These are phyloP conservation scores for Funneliformis geosporum DNA, from an alignment of 192 early-diverging fungal genomes.

Conservation along the genomic window DNA sequence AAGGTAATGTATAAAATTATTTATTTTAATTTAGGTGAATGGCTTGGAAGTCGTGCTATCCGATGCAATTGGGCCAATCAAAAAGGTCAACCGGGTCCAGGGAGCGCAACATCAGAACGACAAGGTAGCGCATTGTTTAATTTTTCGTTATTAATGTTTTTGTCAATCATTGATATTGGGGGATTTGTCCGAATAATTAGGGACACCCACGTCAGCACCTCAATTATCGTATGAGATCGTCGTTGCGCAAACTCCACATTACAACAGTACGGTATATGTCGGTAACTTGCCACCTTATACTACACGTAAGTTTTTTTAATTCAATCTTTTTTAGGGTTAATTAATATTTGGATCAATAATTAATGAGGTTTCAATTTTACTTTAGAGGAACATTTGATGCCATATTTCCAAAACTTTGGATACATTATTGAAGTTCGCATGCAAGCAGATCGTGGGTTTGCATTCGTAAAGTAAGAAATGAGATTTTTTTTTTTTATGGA, in stretches of 20 bases:
- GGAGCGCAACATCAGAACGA: constrained; percentile 37
- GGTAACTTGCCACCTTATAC: constrained; percentile 85
- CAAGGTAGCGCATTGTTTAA: constrained; percentile 25
- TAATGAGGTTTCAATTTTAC: background rate
- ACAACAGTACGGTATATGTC: constrained; percentile 88
- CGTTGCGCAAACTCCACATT: constrained; percentile 71
- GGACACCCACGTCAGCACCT: constrained; percentile 48
- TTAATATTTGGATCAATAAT: background rate
- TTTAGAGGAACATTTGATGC: constrained; percentile 66
- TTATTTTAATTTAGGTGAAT: constrained; percentile 43
- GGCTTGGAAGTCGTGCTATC: constrained; percentile 82
- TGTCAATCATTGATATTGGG: background rate
- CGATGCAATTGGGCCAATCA: constrained; percentile 96
- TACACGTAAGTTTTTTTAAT: constrained; percentile 53
- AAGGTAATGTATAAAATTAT: background rate
- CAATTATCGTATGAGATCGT: constrained; percentile 69
- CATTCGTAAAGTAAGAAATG: constrained; percentile 77
- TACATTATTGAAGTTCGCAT: constrained; percentile 77
- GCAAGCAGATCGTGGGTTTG: constrained; percentile 90
- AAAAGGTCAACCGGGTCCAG: constrained; percentile 59
- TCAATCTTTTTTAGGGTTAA: background rate
- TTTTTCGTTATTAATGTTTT: background rate
- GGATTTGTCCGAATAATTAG: constrained; percentile 14
- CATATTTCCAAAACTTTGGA: constrained; percentile 78
- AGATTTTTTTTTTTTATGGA: background rate